Percentiles rank a stretch among this genome's conserved stretches.
Conservation (phyloP, 2,329 filamentous ascomycete genomes). For the Calonectria leucothoes region DNA sequence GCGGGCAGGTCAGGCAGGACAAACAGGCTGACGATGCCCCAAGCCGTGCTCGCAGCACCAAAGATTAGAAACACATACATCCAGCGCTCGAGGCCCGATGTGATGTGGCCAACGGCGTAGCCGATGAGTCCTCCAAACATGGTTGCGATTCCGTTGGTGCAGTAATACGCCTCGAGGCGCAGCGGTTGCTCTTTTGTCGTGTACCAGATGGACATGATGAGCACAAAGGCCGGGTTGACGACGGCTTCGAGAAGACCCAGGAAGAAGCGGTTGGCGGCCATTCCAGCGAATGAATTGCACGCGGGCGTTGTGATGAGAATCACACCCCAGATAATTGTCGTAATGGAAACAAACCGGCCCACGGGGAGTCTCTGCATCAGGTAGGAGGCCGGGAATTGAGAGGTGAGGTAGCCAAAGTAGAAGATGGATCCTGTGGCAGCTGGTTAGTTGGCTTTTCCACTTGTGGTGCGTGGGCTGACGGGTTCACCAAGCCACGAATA, state of each 20-base stretch:
- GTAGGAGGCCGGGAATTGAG: constrained; percentile 12
- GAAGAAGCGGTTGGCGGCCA: constrained; percentile 9
- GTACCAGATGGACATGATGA: constrained; percentile 23
- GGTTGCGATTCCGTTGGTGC: constrained; percentile 66
- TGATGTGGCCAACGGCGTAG: constrained; percentile 71
- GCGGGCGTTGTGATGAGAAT: constrained; percentile 14
- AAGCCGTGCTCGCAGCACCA: constrained; percentile 64
- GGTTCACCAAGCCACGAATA: constrained; percentile 15
- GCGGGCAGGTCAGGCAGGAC: constrained; percentile 72
- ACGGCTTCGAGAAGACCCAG: constrained; percentile 8
- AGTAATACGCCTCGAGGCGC: constrained; percentile 21
- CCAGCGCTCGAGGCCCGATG: constrained; percentile 60
- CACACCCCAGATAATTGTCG: constrained; percentile 12
- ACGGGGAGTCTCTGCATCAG: constrained; percentile 13
- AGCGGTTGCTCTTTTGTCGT: constrained; percentile 3
- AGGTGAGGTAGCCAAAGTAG: constrained; percentile 14
- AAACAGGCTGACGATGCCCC: constrained; percentile 67
- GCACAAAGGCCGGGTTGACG: constrained; percentile 9
- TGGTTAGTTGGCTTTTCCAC: not conserved
- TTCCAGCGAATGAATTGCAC: not conserved
- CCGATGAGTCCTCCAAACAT: constrained; percentile 71
- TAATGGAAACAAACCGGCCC: constrained; percentile 9
- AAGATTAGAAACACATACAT: constrained; percentile 71
- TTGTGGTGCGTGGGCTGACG: not conserved
- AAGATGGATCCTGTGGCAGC: constrained; percentile 4